Conservation (phyloP, 495 filamentous ascomycete genomes). For the Annulohypoxylon maeteangense region DNA sequence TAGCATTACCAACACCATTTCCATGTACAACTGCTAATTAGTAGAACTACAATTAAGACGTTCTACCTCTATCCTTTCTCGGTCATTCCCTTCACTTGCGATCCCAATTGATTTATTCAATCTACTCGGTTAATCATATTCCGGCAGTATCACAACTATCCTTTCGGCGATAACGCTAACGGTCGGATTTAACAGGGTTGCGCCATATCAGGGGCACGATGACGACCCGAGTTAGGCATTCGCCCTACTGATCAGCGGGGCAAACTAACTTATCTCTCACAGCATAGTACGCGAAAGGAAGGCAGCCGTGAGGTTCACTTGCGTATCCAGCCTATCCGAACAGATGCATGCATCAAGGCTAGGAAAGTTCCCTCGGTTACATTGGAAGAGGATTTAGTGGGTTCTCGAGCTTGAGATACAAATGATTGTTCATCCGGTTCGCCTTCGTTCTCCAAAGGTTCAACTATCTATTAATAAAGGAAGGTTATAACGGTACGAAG, state of each 20-base stretch:
- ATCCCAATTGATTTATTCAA: too few relatives aligned
- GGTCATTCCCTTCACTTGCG: background rate
- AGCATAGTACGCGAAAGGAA: background rate
- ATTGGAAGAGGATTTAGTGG: background rate
- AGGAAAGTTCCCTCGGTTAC: constrained; percentile 15
- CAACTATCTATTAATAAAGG: background rate
- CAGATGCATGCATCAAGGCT: background rate
- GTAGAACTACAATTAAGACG: background rate
- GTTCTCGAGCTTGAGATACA: background rate
- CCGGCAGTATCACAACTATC: background rate
- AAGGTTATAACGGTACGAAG: background rate
- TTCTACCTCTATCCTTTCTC: background rate
- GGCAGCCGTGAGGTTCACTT: background rate
- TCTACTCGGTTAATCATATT: background rate
- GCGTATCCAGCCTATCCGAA: background rate
- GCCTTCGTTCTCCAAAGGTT: background rate
- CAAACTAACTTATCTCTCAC: background rate
- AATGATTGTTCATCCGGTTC: background rate
- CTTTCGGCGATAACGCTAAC: background rate
- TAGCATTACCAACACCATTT: background rate
- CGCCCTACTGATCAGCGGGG: constrained; percentile 6
- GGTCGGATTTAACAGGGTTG: constrained; percentile 14
- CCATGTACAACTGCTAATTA: constrained; percentile 1
- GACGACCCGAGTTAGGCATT: constrained; percentile 9
- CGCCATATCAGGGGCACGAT: constrained; percentile 26